Evolutionary conservation across 2,329 filamentous ascomycete species (phyloP).

Genomic region (Sordariomycetes sp.): DNA sequence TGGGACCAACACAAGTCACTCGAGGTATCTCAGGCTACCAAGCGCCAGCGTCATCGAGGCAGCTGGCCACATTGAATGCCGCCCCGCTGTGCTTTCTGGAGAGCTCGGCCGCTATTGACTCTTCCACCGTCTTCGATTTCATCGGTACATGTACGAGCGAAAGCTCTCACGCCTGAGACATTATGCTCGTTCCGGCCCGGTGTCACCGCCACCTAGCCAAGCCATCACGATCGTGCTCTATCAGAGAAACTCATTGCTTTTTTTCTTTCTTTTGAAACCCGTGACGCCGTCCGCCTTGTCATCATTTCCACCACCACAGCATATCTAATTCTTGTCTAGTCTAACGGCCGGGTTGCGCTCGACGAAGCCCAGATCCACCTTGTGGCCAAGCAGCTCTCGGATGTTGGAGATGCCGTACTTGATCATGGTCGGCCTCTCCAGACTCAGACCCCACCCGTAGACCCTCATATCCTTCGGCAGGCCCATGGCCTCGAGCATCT

Average conservation of each 20-base stretch:
- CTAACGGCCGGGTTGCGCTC: conserved; percentile 84
- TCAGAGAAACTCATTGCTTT: not conserved
- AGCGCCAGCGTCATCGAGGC: not conserved
- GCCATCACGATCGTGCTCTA: not conserved
- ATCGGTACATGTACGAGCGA: no score
- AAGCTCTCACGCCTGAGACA: no score
- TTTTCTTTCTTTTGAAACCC: not conserved
- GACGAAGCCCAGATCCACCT: conserved; percentile 89
- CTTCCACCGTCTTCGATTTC: no score
- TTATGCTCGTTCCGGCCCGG: no score
- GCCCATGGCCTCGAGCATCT: conserved; percentile 95
- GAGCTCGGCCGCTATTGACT: not conserved
- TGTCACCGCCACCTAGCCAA: no score
- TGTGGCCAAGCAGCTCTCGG: conserved; percentile 83
- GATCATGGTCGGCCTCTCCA: conserved; percentile 97
- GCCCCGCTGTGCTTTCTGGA: not conserved
- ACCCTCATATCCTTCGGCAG: conserved; percentile 84
- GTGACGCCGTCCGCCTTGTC: conserved; percentile 1
- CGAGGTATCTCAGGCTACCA: not conserved
- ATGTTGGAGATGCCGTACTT: conserved; percentile 88
- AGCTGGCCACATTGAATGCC: no score
- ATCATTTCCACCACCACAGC: not conserved
- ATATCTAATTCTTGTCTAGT: conserved; percentile 65
- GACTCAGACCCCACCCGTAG: conserved; percentile 83
- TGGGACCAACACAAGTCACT: not conserved